These are phyloP conservation scores for Endocarpon pusillum DNA, from an alignment of 495 filamentous ascomycete species.

Conservation along the genomic window DNA sequence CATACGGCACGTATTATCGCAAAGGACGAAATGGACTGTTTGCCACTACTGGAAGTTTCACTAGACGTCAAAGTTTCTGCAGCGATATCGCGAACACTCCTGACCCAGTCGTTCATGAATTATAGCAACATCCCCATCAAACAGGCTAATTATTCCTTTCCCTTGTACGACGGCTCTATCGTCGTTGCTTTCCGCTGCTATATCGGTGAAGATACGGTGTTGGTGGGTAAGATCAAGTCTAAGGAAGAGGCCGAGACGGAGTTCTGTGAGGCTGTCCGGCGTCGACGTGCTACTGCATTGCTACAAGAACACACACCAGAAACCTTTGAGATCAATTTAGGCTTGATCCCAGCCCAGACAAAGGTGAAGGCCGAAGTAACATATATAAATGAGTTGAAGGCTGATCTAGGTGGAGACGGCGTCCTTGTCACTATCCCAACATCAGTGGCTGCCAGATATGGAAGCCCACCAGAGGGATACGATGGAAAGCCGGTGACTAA, in stretches of 20 bases:
- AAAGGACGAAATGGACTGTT: too few species aligned
- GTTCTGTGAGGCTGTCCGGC: slow-evolving; percentile 8
- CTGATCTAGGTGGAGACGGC: slow-evolving; percentile 6
- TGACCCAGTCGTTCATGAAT: not conserved
- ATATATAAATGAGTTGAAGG: slow-evolving; percentile 11
- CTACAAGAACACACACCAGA: slow-evolving; percentile 14
- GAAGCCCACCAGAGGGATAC: slow-evolving; percentile 3
- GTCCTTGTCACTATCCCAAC: slow-evolving; percentile 13
- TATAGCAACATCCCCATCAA: not conserved
- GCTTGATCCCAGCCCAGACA: slow-evolving; percentile 13
- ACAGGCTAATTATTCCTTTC: slow-evolving; percentile 8
- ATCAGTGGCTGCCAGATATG: slow-evolving; percentile 15
- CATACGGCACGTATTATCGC: too few species aligned
- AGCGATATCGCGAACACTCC: not conserved
- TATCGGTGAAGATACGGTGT: slow-evolving; percentile 7
- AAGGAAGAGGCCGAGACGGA: slow-evolving; percentile 6
- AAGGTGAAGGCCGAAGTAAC: slow-evolving; percentile 9
- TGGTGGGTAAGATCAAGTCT: slow-evolving; percentile 7
- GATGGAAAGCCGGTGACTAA: slow-evolving; percentile 1
- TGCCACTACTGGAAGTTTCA: too few species aligned
- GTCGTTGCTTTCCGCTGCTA: slow-evolving; percentile 10
- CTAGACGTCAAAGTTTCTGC: not conserved
- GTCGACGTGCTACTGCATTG: slow-evolving; percentile 8
- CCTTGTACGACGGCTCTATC: slow-evolving; percentile 11
- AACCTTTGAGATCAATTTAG: slow-evolving; percentile 12